Conservation (phyloP, 2,329 filamentous ascomycete species). For the Bipolaris oryzae region DNA sequence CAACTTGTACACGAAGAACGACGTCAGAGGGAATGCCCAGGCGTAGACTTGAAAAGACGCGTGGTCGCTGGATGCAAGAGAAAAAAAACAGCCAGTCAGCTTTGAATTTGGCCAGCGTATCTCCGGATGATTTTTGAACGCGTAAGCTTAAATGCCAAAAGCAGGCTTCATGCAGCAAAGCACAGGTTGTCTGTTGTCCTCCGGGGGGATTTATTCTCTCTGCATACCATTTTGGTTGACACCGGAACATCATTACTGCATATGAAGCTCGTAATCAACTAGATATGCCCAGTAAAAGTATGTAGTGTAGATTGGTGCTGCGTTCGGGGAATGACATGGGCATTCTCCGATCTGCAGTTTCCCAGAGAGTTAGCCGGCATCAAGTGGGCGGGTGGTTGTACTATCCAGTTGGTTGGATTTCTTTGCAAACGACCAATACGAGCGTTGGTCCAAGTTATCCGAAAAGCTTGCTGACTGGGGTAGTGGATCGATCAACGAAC, state of each 20-base stretch:
- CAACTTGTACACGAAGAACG: too few species aligned
- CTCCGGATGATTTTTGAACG: constrained; percentile 16
- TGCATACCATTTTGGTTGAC: constrained; percentile 15
- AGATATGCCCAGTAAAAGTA: not conserved
- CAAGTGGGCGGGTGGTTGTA: not conserved
- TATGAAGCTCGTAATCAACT: constrained; percentile 5
- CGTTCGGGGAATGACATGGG: constrained; percentile 3
- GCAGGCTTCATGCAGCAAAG: constrained; percentile 29
- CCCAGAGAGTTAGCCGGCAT: not conserved
- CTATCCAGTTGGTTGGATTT: not conserved
- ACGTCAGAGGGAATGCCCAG: too few species aligned
- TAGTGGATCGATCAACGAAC: constrained; percentile 14
- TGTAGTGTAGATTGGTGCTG: constrained; percentile 4
- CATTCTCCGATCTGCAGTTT: constrained; percentile 3
- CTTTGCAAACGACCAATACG: not conserved
- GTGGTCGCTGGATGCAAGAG: too few species aligned
- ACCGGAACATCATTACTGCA: constrained; percentile 15
- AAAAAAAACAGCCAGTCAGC: constrained; percentile 4
- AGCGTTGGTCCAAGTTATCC: not conserved
- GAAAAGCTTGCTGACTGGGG: not conserved
- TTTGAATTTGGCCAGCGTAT: not conserved
- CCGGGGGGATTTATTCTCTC: not conserved
- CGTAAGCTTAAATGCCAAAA: constrained; percentile 35
- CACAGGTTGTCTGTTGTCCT: not conserved
- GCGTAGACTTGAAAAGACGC: too few species aligned